These are phyloP conservation scores for Triangularia verruculosa DNA, from an alignment of 2,329 filamentous ascomycete species.

Conservation along the genomic window DNA sequence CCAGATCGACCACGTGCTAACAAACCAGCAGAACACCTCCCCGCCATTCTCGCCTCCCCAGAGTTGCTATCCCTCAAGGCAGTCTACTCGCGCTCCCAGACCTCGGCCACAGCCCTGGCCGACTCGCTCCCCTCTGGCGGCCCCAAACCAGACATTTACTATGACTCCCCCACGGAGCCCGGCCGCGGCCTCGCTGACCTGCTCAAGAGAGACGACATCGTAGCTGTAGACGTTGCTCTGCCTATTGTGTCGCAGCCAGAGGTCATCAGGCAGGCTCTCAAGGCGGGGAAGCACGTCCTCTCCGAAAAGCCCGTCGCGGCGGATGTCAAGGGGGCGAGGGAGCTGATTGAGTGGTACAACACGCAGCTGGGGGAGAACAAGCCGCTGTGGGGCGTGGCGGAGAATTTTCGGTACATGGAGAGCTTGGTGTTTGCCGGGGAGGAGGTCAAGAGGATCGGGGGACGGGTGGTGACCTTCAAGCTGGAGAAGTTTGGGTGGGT, in stretches of 20 bases:
- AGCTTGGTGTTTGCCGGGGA: slow-evolving; percentile 26
- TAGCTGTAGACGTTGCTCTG: slow-evolving; percentile 56
- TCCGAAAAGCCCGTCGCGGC: slow-evolving; percentile 67
- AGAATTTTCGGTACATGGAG: slow-evolving; percentile 66
- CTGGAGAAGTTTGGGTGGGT: slow-evolving; percentile 45
- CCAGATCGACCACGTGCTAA: neutral
- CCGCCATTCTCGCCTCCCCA: slow-evolving; percentile 55
- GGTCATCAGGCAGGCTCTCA: slow-evolving; percentile 56
- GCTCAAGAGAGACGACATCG: slow-evolving; percentile 52
- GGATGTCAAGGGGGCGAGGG: slow-evolving; percentile 38
- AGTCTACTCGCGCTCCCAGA: slow-evolving; percentile 61
- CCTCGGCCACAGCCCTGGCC: slow-evolving; percentile 50
- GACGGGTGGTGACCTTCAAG: slow-evolving; percentile 35
- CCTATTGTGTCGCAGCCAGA: slow-evolving; percentile 60
- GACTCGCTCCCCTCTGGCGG: slow-evolving; percentile 25
- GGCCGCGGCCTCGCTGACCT: slow-evolving; percentile 50
- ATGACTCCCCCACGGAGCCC: slow-evolving; percentile 46
- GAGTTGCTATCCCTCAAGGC: slow-evolving; percentile 54
- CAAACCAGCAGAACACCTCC: slow-evolving; percentile 36
- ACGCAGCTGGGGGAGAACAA: slow-evolving; percentile 4
- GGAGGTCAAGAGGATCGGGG: slow-evolving; percentile 29
- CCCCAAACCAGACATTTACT: slow-evolving; percentile 50
- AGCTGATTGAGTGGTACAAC: slow-evolving; percentile 33
- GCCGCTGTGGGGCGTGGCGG: slow-evolving; percentile 60
- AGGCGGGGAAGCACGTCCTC: slow-evolving; percentile 67